A percentile compares a stretch with the other conserved stretches of the same genome.
Conservation (phyloP, 2,329 filamentous ascomycete genomes). For the Truncatella angustata region DNA sequence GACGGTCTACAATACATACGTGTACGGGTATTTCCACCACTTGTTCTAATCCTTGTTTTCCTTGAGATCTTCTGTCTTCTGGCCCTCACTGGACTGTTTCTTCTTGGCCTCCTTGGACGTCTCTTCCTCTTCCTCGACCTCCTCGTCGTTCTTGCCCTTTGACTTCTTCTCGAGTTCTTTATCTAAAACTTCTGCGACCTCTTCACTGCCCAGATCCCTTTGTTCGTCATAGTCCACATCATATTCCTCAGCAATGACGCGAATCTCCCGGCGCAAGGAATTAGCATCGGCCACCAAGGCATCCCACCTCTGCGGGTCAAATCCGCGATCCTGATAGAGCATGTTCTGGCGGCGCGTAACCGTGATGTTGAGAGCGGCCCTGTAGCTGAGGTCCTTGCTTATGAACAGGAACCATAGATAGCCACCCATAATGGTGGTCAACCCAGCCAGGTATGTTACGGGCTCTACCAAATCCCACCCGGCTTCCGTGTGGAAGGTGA, state of each 20-base stretch:
- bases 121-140: conserved; percentile 35
- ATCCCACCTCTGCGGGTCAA: conserved; percentile 78
- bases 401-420: conserved; percentile 95
- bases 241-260: conserved; percentile 78
- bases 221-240: conserved; percentile 87
- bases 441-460: conserved; percentile 83
- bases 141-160: conserved; percentile 35
- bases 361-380: conserved; percentile 82
- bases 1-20: background rate
- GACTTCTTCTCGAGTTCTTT: conserved; percentile 44
- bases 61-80: conserved; percentile 17
- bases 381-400: conserved; percentile 85
- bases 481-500: conserved; percentile 69
- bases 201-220: conserved; percentile 67
- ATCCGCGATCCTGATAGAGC: conserved; percentile 72
- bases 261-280: conserved; percentile 72
- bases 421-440: conserved; percentile 81
- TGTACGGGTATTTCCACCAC: conserved; percentile 10
- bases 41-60: conserved; percentile 2
- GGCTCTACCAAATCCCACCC: conserved; percentile 93
- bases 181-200: conserved; percentile 54
- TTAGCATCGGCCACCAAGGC: conserved; percentile 77
- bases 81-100: conserved; percentile 17
- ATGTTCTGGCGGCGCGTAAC: conserved; percentile 74
- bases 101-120: conserved; percentile 31